Conservation (phyloP, 2,329 filamentous ascomycete species). For the Myriosclerotinia curreyana region DNA sequence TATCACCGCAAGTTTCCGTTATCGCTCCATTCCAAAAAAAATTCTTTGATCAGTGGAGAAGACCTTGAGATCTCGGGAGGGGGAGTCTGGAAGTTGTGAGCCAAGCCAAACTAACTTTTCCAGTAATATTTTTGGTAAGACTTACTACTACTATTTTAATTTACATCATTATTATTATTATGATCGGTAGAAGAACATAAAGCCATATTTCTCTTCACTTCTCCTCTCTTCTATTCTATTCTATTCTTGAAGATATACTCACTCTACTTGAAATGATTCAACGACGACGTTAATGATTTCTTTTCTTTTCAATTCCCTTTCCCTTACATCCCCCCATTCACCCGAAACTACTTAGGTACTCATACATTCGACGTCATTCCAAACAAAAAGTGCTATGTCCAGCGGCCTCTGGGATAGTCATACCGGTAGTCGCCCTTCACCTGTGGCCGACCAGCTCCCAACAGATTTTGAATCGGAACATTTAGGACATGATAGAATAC, state of each 20-base stretch:
- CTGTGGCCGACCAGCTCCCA: constrained; percentile 28
- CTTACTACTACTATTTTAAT: too few relatives aligned
- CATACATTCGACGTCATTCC: constrained; percentile 20
- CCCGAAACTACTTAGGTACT: background rate
- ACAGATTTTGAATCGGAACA: constrained; percentile 26
- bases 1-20: constrained; percentile 20
- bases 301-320: background rate
- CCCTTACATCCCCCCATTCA: background rate
- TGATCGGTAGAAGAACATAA: background rate
- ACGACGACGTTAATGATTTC: background rate
- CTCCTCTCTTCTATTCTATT: too few relatives aligned
- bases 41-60: constrained; percentile 12
- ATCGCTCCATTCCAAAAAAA: too few relatives aligned
- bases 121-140: too few relatives aligned
- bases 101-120: background rate
- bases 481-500: constrained; percentile 36
- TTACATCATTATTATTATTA: background rate
- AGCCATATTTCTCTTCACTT: background rate
- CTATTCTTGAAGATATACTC: constrained; percentile 1
- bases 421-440: constrained; percentile 24
- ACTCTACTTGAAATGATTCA: background rate
- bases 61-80: background rate
- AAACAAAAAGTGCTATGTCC: constrained; percentile 29
- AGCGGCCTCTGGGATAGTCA: constrained; percentile 30
- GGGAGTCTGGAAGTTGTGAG: too few relatives aligned